Base-by-base conservation (phyloP, 2,329 filamentous ascomycete species). In the Rhynchosporium secalis region DNA sequence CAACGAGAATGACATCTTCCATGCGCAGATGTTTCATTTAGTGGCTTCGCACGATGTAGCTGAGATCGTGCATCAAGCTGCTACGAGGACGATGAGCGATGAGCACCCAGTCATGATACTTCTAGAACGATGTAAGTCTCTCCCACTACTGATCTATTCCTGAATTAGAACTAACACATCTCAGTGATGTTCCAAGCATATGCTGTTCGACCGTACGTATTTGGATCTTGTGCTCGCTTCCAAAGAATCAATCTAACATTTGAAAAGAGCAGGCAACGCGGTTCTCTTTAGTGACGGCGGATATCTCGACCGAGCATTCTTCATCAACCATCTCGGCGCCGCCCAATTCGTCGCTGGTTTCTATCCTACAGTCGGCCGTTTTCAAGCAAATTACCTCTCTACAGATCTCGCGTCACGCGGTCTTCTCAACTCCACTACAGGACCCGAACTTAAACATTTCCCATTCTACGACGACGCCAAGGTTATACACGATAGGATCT, bases 1-100 rank as follows among this genome's bases (percentile, higher is more conserved):
- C 68, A 80, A 81, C 56, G 70, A 73, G 31, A 81, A 82, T 56
- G 78, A 82, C 65, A 73, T 81, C 41, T 81, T 77, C 70, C 75
- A 78, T 62, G 72, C 73, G 0, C 77, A 80, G 58, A 77, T 75
- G 70, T 74, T 76, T 61, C 79, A 82, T 64, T 70, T 82, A 1
- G 75, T 76, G 1, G 70, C 70, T n/a, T 77, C 76, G 0, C 80
- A 82, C 64, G 75, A 73, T 15, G 75, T 79, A 10, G 69, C 74
- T 3, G 79, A 83, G 65, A 75, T 77, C 57, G 75, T 76, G 0
- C 78, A 78, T 68, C 68, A 78, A 62, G 78, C 80, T 12, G 80
- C 79, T 0, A 72, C 79, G 28, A 75, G 79, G n/a, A 78, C 78
- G 1, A 62, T 83, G 52, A 79, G 78, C 63, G 72, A 75, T 12